Percentiles rank a stretch among this genome's conserved stretches.
Evolutionary conservation across 1,284 basidiomycete genomes (phyloP).

Genomic region (Pyrrhoderma lamaoense): DNA sequence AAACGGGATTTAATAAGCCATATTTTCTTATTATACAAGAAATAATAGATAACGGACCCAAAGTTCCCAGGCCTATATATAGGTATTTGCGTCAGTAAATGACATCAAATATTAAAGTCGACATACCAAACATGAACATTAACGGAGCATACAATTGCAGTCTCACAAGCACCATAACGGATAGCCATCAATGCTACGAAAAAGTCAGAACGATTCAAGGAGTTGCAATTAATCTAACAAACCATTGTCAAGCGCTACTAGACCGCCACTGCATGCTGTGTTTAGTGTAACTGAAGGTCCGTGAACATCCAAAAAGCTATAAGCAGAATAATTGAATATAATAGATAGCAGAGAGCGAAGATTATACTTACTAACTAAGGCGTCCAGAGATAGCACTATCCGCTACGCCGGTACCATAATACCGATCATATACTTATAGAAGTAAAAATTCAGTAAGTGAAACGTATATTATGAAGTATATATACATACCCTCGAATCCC

Average conservation of each 20-base stretch:
- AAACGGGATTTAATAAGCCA: background rate
- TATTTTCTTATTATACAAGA: background rate
- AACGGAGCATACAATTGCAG: slow-evolving; percentile 29
- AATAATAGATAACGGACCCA: background rate
- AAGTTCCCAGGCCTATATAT: slow-evolving; percentile 19
- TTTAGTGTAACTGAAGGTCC: slow-evolving; percentile 32
- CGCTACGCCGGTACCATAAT: slow-evolving; percentile 30
- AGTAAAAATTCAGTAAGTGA: background rate
- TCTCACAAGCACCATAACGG: slow-evolving; percentile 28
- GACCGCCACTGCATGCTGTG: slow-evolving; percentile 32
- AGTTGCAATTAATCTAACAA: background rate
- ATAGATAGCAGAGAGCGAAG: background rate
- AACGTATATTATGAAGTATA: background rate
- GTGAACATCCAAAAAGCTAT: slow-evolving; percentile 30
- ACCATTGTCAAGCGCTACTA: slow-evolving; percentile 32
- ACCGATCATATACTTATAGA: slow-evolving; percentile 27
- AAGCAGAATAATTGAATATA: background rate
- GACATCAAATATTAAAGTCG: slow-evolving; percentile 7
- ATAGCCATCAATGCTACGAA: slow-evolving; percentile 28
- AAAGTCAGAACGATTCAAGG: background rate
- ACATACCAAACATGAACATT: slow-evolving; percentile 30
- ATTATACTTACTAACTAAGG: slow-evolving; percentile 30
- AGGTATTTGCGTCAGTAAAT: background rate
- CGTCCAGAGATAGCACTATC: slow-evolving; percentile 30
- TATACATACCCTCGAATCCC: slow-evolving; percentile 27